phyloP scores from a whole-genome alignment of 2,329 filamentous ascomycete genomes.

The Epichloe gansuensis region DNA sequence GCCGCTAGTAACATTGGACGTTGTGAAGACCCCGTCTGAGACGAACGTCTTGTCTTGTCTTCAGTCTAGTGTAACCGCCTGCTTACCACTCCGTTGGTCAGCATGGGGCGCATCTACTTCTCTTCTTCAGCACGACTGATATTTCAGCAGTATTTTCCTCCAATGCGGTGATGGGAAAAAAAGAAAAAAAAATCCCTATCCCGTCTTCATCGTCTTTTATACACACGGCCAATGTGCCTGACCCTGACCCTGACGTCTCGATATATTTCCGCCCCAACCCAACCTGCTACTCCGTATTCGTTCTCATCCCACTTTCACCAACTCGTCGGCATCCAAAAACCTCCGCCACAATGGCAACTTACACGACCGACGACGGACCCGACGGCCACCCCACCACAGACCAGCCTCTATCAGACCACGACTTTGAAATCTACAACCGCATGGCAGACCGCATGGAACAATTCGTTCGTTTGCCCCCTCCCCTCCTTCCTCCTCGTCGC shows the following conservation, averaged over 20 bases:
- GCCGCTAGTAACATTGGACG: background rate
- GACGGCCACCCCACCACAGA: background rate
- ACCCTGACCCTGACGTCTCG: too few relatives aligned
- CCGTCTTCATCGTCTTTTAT: too few relatives aligned
- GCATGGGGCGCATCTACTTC: background rate
- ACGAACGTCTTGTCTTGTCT: too few relatives aligned
- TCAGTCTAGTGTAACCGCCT: background rate
- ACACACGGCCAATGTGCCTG: too few relatives aligned
- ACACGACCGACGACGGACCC: background rate
- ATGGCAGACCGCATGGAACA: slow-evolving; percentile 57
- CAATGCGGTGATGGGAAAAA: too few relatives aligned
- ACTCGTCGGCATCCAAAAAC: too few relatives aligned
- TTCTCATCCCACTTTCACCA: too few relatives aligned
- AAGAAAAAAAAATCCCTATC: too few relatives aligned
- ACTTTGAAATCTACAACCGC: slow-evolving; percentile 61
- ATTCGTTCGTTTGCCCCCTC: slow-evolving; percentile 1
- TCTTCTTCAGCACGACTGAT: background rate
- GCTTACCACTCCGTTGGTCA: slow-evolving; percentile 1
- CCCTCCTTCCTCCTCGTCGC: background rate
- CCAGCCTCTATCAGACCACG: slow-evolving; percentile 50
- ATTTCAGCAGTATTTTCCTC: too few relatives aligned
- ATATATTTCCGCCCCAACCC: too few relatives aligned
- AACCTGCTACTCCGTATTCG: too few relatives aligned
- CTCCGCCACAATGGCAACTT: background rate
- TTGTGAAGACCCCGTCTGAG: too few relatives aligned